Conservation (phyloP, 2,329 filamentous ascomycete genomes). For the Chaetothyriales sp. region DNA sequence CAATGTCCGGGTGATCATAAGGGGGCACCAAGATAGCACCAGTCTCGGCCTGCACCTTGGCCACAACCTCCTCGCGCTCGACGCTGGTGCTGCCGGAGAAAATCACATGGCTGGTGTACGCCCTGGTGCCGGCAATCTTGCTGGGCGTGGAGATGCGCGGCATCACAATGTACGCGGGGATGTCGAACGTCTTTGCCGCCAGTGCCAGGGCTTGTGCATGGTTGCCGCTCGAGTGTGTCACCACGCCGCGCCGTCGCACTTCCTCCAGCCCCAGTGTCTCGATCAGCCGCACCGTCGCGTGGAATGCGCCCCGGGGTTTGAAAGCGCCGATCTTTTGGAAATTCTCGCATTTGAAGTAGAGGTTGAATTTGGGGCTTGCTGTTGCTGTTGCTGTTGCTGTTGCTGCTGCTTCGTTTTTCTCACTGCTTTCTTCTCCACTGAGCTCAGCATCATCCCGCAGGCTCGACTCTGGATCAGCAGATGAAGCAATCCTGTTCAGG, state of each 20-base stretch:
- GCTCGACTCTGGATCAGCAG: constrained; percentile 36
- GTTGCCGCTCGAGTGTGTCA: constrained; percentile 86
- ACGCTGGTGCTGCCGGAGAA: constrained; percentile 67
- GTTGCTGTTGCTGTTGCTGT: too few relatives aligned
- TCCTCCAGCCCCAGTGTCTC: constrained; percentile 46
- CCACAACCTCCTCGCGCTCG: constrained; percentile 67
- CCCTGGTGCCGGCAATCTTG: constrained; percentile 69
- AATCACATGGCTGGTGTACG: constrained; percentile 61
- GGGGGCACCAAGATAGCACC: constrained; percentile 71
- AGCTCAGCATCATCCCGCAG: constrained; percentile 12
- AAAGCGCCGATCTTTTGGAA: constrained; percentile 81
- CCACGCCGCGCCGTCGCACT: constrained; percentile 53
- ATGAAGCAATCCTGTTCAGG: constrained; percentile 59
- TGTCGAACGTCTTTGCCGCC: constrained; percentile 55
- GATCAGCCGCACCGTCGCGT: constrained; percentile 60
- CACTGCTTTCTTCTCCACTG: constrained; percentile 36
- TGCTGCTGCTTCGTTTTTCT: too few relatives aligned
- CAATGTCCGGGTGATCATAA: constrained; percentile 83
- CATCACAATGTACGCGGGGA: constrained; percentile 85
- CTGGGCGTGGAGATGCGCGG: constrained; percentile 67
- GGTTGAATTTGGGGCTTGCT: constrained; percentile 45
- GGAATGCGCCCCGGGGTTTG: constrained; percentile 81
- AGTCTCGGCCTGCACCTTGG: constrained; percentile 52
- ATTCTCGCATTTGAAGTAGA: constrained; percentile 97
- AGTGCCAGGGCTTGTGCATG: constrained; percentile 87